phyloP scores from a whole-genome alignment of 768 basidiomycete genomes.

The Phallus indusiatus region DNA sequence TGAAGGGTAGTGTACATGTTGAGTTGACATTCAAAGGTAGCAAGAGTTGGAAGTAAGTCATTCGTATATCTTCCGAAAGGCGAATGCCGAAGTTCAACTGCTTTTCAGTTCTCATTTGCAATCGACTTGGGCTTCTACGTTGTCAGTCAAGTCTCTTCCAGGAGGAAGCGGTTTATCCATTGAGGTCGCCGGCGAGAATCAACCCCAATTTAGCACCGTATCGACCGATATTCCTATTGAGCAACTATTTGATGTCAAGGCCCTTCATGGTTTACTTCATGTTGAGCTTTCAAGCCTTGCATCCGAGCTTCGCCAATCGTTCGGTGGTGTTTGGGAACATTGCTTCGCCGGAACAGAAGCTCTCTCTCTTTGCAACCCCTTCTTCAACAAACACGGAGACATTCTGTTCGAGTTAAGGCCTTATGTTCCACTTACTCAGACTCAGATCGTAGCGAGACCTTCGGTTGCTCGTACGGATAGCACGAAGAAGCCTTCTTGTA shows the following conservation, averaged over 20 bases:
- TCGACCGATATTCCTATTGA: conserved; percentile 5
- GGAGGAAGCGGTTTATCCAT: neutral
- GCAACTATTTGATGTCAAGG: conserved; percentile 12
- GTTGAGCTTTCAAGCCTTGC: conserved; percentile 18
- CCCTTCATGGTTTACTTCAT: conserved; percentile 16
- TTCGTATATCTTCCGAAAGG: neutral
- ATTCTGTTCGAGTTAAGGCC: conserved; percentile 22
- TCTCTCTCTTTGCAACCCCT: conserved; percentile 20
- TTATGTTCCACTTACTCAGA: neutral
- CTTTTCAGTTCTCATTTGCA: neutral
- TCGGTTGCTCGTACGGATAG: neutral
- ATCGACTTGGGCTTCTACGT: neutral
- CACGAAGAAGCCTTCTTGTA: neutral
- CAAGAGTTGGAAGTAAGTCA: neutral
- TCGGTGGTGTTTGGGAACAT: conserved; percentile 22
- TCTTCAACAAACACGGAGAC: conserved; percentile 23
- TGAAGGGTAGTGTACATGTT: conserved; percentile 19
- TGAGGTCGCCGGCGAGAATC: neutral
- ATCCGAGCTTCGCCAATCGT: conserved; percentile 15
- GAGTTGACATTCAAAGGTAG: conserved; percentile 14
- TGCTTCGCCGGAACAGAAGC: conserved; percentile 17
- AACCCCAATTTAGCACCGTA: conserved; percentile 13
- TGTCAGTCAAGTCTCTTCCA: neutral
- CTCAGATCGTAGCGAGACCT: neutral
- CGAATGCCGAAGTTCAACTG: neutral